A percentile compares a stretch with the other conserved stretches of the same genome.
Conservation (phyloP, 129 eudicot species). For the Centaurea solstitialis region DNA sequence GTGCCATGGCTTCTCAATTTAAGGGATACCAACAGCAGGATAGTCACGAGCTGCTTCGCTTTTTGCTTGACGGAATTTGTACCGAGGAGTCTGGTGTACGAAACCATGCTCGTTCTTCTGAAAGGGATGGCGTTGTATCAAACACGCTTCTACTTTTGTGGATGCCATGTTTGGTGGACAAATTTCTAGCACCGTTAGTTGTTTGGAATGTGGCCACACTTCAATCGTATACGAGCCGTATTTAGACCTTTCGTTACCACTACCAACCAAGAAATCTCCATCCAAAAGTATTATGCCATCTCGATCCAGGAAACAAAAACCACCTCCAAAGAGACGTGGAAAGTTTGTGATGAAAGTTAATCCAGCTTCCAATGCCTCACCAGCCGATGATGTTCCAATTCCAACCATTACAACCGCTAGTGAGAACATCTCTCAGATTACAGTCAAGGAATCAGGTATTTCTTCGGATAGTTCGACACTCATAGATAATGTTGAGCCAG, state of each 20-base stretch:
- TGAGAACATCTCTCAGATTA: conserved; percentile 19
- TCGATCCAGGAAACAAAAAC: conserved; percentile 57
- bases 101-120: conserved; percentile 14
- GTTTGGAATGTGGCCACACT: conserved; percentile 80
- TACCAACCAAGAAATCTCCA: conserved; percentile 67
- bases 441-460: conserved; percentile 28
- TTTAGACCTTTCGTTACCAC: conserved; percentile 82
- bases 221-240: conserved; percentile 78
- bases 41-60: conserved; percentile 89
- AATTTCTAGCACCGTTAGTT: conserved; percentile 72
- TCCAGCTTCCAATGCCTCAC: conserved; percentile 22
- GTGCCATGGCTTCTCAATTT: conserved; percentile 78
- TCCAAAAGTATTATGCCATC: conserved; percentile 48
- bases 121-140: conserved; percentile 19
- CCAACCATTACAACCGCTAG: conserved; percentile 17
- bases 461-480: conserved; percentile 38
- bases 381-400: conserved; percentile 22
- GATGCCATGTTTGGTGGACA: conserved; percentile 78
- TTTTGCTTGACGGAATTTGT: conserved; percentile 78
- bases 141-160: conserved; percentile 50
- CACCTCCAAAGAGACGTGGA: conserved; percentile 63
- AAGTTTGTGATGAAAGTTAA: conserved; percentile 44
- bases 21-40: conserved; percentile 89
- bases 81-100: conserved; percentile 51
- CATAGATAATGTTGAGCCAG: conserved; percentile 47